These are phyloP conservation scores for Eucalyptus sideroxylon DNA, from an alignment of 345 rosid genomes.

Conservation along the genomic window DNA sequence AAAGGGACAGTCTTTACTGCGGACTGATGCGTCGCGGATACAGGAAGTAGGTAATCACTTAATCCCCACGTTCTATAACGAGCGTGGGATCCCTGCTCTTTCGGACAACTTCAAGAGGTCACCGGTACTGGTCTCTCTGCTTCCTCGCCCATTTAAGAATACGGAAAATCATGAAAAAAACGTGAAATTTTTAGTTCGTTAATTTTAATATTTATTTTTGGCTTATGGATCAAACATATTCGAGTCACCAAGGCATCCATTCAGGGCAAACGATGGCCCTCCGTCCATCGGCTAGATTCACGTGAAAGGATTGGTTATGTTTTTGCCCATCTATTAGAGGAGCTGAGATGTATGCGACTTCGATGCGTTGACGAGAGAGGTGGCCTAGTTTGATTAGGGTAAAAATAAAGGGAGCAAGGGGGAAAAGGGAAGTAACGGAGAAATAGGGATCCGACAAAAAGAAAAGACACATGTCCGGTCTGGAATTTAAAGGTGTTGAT, in stretches of 20 bases:
- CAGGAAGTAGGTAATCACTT: not conserved
- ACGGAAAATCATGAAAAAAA: not conserved
- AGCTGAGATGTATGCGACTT: not conserved
- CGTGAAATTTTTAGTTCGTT: not conserved
- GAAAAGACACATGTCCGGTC: not conserved
- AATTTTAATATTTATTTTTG: not conserved
- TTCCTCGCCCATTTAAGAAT: not conserved
- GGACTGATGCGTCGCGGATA: not conserved
- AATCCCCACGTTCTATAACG: not conserved
- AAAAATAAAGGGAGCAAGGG: not conserved
- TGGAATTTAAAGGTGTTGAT: not conserved
- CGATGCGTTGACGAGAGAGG: not conserved
- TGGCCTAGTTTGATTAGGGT: not conserved
- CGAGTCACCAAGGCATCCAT: not conserved
- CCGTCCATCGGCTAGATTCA: not conserved
- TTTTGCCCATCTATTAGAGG: not conserved
- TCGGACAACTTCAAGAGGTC: not conserved
- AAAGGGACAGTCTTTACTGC: not conserved
- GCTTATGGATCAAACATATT: not conserved
- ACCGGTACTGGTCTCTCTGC: not conserved
- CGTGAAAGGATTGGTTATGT: not conserved
- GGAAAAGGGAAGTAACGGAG: not conserved
- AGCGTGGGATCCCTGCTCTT: not conserved
- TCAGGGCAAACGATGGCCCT: not conserved
- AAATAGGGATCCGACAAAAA: not conserved